phyloP scores from a whole-genome alignment of 1,284 basidiomycete genomes.

The Mycosarcoma mackinlayi region DNA sequence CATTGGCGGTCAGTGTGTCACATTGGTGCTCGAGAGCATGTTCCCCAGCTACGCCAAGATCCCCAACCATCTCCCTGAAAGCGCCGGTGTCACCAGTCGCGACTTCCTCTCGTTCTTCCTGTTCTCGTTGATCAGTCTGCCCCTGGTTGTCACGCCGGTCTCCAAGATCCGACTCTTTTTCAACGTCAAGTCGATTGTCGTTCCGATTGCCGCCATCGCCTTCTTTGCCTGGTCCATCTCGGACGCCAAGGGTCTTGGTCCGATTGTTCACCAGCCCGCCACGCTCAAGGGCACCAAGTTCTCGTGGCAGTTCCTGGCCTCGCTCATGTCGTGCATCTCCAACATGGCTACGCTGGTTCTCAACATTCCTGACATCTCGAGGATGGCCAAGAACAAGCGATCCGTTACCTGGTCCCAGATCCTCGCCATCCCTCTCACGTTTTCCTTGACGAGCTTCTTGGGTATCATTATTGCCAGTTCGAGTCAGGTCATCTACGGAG shows the following conservation, averaged over 20 bases:
- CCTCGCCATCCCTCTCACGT: slow-evolving; percentile 77
- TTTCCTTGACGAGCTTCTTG: slow-evolving; percentile 81
- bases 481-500: slow-evolving; percentile 79
- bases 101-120: slow-evolving; percentile 86
- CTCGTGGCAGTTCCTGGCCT: slow-evolving; percentile 81
- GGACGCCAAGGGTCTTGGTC: slow-evolving; percentile 78
- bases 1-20: slow-evolving; percentile 79
- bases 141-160: slow-evolving; percentile 82
- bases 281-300: slow-evolving; percentile 77
- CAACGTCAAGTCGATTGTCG: slow-evolving; percentile 79
- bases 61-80: slow-evolving; percentile 77
- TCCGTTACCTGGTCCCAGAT: slow-evolving; percentile 54
- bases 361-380: slow-evolving; percentile 59
- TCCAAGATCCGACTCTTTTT: slow-evolving; percentile 85
- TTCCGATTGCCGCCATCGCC: slow-evolving; percentile 71
- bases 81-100: slow-evolving; percentile 77
- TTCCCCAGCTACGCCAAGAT: slow-evolving; percentile 75
- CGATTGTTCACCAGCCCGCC: slow-evolving; percentile 78
- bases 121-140: slow-evolving; percentile 83
- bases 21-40: slow-evolving; percentile 78
- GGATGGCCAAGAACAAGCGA: slow-evolving; percentile 48
- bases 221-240: slow-evolving; percentile 85
- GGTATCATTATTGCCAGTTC: slow-evolving; percentile 83
- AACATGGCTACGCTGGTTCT: slow-evolving; percentile 58
- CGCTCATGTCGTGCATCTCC: slow-evolving; percentile 48